phyloP scores from a whole-genome alignment of 148 eudicot species.

The Rhododendron ferrugineum region DNA sequence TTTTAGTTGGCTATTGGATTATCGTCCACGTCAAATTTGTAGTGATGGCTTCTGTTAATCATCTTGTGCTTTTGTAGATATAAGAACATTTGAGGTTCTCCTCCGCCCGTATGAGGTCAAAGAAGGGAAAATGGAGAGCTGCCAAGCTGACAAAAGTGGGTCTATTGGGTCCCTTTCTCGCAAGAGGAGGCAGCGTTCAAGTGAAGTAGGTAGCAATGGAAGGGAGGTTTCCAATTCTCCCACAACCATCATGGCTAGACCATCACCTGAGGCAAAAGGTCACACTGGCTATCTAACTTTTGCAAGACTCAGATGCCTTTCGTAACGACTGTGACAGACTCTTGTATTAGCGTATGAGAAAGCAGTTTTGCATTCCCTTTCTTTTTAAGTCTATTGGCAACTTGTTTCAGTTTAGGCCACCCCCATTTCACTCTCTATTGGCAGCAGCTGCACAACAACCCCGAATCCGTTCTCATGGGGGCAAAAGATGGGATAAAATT shows the following conservation, averaged over 20 bases:
- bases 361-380: background rate
- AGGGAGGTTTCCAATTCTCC: conserved; percentile 37
- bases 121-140: conserved; percentile 43
- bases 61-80: conserved; percentile 40
- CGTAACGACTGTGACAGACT: background rate
- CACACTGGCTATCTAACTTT: conserved; percentile 93
- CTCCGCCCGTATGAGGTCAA: conserved; percentile 67
- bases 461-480: too few relatives aligned
- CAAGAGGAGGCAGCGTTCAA: conserved; percentile 64
- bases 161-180: conserved; percentile 38
- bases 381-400: background rate
- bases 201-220: conserved; percentile 33
- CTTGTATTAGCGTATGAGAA: background rate
- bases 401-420: background rate
- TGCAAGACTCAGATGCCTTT: conserved; percentile 63
- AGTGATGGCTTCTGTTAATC: background rate
- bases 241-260: conserved; percentile 56
- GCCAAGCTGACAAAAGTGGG: conserved; percentile 31
- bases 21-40: background rate
- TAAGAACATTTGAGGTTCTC: conserved; percentile 90
- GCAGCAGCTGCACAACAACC: background rate
- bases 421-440: background rate
- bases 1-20: background rate
- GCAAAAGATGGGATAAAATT: background rate
- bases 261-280: conserved; percentile 69